Conservation (phyloP, 192 early-diverging fungal genomes). For the Chytriomyces hyalinus region DNA sequence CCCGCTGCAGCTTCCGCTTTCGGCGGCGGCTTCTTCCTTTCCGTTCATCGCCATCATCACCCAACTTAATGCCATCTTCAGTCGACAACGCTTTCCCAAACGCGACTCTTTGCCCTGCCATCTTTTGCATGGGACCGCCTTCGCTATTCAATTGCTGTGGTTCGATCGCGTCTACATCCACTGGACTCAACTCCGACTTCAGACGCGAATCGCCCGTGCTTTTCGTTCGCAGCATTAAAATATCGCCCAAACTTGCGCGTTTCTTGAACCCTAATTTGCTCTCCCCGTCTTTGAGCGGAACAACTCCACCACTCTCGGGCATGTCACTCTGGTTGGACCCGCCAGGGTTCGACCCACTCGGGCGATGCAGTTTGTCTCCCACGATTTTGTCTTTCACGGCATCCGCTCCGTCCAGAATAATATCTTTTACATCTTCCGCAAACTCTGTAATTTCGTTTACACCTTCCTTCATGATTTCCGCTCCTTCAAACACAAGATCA, state of each 20-base stretch:
- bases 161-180: too few species aligned
- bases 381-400: constrained; percentile 26
- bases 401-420: constrained; percentile 31
- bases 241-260: constrained; percentile 11
- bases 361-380: background rate
- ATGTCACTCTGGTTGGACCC: too few species aligned
- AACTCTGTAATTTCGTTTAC: constrained; percentile 6
- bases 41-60: background rate
- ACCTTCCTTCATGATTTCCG: constrained; percentile 21
- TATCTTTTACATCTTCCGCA: constrained; percentile 25
- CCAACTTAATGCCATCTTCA: background rate
- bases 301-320: too few species aligned
- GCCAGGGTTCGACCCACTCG: too few species aligned
- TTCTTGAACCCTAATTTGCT: background rate
- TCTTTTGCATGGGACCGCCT: too few species aligned
- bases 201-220: background rate
- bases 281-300: background rate
- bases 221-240: background rate
- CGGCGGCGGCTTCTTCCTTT: constrained; percentile 18
- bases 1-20: constrained; percentile 12
- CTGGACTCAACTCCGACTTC: background rate
- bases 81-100: background rate
- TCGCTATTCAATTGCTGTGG: too few species aligned
- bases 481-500: constrained; percentile 28
- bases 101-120: background rate